Conservation (phyloP, 1,284 basidiomycete species). For the Sphagnurus paluster region DNA sequence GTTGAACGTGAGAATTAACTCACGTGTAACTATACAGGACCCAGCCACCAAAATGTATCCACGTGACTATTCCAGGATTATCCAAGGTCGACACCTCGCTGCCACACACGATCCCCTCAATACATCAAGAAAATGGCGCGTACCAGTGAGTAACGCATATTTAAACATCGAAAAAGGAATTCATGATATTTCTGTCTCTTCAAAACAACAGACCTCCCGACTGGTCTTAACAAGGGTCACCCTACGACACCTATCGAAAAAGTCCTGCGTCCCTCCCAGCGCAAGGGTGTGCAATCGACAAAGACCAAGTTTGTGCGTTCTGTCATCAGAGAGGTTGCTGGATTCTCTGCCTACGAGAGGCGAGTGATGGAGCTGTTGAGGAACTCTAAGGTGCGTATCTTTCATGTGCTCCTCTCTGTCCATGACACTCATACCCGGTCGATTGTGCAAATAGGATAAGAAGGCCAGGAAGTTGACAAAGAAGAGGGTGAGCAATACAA, state of each 20-base stretch:
- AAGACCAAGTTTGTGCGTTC: conserved; percentile 92
- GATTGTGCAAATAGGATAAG: conserved; percentile 82
- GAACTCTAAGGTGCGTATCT: conserved; percentile 87
- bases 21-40: conserved; percentile 35
- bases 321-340: conserved; percentile 92
- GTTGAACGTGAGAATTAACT: conserved; percentile 16
- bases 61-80: conserved; percentile 29
- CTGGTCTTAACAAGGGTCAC: conserved; percentile 92
- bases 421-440: conserved; percentile 1
- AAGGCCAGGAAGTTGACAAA: conserved; percentile 98
- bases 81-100: conserved; percentile 22
- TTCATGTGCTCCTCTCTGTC: conserved; percentile 1
- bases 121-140: conserved; percentile 70
- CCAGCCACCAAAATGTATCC: conserved; percentile 30
- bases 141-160: conserved; percentile 53
- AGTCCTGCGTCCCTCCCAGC: conserved; percentile 80
- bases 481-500: conserved; percentile 95
- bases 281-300: conserved; percentile 87
- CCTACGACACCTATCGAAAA: conserved; percentile 88
- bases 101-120: conserved; percentile 50
- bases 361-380: conserved; percentile 98
- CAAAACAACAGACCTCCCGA: conserved; percentile 74
- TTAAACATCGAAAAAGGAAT: neutral
- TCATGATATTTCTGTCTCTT: conserved; percentile 7
- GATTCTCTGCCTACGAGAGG: conserved; percentile 98